phyloP scores from a whole-genome alignment of 805 yeast species.

The Saccharomycopsis malanga region DNA sequence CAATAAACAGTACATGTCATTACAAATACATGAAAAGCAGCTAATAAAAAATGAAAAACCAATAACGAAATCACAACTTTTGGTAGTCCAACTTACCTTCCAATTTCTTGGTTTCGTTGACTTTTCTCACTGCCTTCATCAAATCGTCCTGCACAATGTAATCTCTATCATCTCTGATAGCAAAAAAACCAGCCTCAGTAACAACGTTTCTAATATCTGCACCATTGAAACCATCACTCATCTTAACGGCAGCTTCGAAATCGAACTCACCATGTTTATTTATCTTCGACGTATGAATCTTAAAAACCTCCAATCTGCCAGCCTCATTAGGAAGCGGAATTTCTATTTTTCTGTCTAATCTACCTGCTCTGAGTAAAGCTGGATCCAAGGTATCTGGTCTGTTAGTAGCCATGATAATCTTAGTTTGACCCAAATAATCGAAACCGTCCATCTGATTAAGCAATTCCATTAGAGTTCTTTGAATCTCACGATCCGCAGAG shows the following conservation, averaged over 20 bases:
- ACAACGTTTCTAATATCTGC: conserved; percentile 95
- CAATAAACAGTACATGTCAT: neutral
- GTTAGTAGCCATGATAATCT: conserved; percentile 98
- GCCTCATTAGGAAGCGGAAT: conserved; percentile 94
- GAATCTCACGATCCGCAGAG: conserved; percentile 97
- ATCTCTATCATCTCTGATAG: conserved; percentile 96
- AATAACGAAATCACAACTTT: conserved; percentile 47
- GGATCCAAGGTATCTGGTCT: conserved; percentile 98
- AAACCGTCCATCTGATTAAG: conserved; percentile 98
- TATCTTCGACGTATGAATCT: conserved; percentile 82
- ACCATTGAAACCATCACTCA: conserved; percentile 99
- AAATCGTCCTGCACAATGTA: conserved; percentile 87
- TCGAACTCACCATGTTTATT: conserved; percentile 93
- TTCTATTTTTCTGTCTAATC: conserved; percentile 94
- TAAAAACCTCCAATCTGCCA: conserved; percentile 88
- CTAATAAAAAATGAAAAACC: neutral
- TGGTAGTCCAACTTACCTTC: conserved; percentile 95
- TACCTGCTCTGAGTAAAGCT: conserved; percentile 93
- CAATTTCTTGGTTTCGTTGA: conserved; percentile 91
- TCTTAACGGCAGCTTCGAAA: conserved; percentile 93
- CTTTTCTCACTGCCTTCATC: conserved; percentile 97
- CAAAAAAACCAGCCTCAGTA: conserved; percentile 98
- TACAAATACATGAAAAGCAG: neutral
- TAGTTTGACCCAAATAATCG: conserved; percentile 92
- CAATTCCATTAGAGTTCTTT: conserved; percentile 94